Evolutionary conservation across 2,329 filamentous ascomycete species (phyloP), one percentile per base, ranked within the genome.

Genomic region (Endoconidiophora laricicola): DNA sequence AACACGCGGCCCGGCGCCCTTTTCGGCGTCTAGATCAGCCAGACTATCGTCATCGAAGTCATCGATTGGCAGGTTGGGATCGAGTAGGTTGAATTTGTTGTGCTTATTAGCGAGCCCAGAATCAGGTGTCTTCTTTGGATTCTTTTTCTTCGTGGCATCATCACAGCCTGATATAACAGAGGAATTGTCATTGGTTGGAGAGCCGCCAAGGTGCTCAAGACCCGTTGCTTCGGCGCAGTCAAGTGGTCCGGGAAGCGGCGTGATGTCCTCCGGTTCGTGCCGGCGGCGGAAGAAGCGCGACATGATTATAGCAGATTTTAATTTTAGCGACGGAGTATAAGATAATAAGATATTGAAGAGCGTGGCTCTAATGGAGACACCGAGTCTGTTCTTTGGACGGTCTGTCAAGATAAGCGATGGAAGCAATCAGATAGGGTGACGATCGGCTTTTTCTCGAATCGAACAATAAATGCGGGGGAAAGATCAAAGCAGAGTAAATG

Each of bases 51-150:
- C 73, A 54, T 76, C 73, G 47, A 75, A 63, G 44, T 79, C 69
- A 54, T 79, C 74, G 53, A 79, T 66, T n/a, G 76, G 74, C 55
- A 82, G 61, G 58, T 82, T 81, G 38, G 77, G 76, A 55, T 82
- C 78, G 78, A 72, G 37, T 7, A 40, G 33, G 36, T 48, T 52
- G 18, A 29, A 52, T 3, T 44, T 43, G n/a, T 44, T 44, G 39
- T 49, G 43, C 23, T 41, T 40, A 4, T 26, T 41, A 9, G 26
- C 33, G 16, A 41, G 10, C 3, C 39, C 39, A 22, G n/a, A 12
- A 41, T 20, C 39, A 9, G 26, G 12, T 4, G 39, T 6, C n/a
- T 20, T 41, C 24, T 45, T 45, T 12, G 44, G 6, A 12, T 18
- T 14, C 10, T 29, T 18, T 41, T 48, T 41, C 33, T 40, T 48